phyloP scores from a whole-genome alignment of 257 asterid genomes.

The Solanum neorickii region DNA sequence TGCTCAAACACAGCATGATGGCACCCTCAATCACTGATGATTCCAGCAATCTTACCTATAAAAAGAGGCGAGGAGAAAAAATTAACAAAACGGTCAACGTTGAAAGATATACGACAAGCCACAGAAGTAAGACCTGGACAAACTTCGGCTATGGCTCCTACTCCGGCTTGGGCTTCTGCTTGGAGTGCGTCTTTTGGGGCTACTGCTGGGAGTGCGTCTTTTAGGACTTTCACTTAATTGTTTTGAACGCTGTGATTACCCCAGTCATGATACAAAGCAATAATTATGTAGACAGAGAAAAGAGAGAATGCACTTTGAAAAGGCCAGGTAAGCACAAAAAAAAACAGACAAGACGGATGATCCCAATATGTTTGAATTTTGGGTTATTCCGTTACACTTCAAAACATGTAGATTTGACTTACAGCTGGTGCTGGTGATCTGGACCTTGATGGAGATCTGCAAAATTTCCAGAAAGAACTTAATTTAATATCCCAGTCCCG shows the following conservation, averaged over 20 bases:
- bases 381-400: not conserved
- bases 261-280: slow-evolving; percentile 3
- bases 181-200: slow-evolving; percentile 48
- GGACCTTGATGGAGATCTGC: slow-evolving; percentile 99
- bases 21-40: not conserved
- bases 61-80: not conserved
- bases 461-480: slow-evolving; percentile 94
- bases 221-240: slow-evolving; percentile 52
- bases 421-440: slow-evolving; percentile 82
- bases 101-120: not conserved
- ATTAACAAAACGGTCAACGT: not conserved
- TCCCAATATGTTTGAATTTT: not conserved
- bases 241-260: slow-evolving; percentile 42
- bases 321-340: not conserved
- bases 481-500: slow-evolving; percentile 74
- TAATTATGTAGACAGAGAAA: not conserved
- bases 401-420: slow-evolving; percentile 26
- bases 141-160: slow-evolving; percentile 49
- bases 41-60: slow-evolving; percentile 18
- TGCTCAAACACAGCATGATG: not conserved
- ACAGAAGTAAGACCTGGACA: slow-evolving; percentile 39
- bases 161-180: slow-evolving; percentile 46
- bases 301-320: not conserved
- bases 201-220: slow-evolving; percentile 32
- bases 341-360: not conserved